These are phyloP conservation scores for Ambrosiella xylebori DNA, from an alignment of 2,329 filamentous ascomycete species.

Conservation along the genomic window DNA sequence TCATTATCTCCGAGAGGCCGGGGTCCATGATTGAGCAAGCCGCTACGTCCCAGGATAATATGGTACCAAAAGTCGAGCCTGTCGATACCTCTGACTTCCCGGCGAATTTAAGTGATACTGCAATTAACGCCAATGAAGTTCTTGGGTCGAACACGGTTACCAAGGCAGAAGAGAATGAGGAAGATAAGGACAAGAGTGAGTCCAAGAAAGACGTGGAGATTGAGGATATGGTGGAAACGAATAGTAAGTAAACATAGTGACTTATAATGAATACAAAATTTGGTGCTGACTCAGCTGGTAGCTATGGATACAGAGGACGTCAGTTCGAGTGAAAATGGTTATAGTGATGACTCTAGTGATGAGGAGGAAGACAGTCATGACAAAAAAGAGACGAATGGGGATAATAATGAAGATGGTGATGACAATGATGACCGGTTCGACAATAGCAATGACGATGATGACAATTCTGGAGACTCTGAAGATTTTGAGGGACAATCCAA, in stretches of 20 bases:
- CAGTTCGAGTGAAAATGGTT: background rate
- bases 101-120: too few species aligned
- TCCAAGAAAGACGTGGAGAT: background rate
- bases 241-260: too few species aligned
- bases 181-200: background rate
- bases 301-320: background rate
- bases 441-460: background rate
- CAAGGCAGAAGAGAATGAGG: background rate
- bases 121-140: too few species aligned
- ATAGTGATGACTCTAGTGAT: background rate
- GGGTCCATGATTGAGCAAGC: too few species aligned
- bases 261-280: too few species aligned
- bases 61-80: too few species aligned
- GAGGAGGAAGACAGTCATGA: background rate
- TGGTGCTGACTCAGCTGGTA: too few species aligned
- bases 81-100: too few species aligned
- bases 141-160: background rate
- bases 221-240: too few species aligned
- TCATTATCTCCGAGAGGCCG: too few species aligned
- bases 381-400: background rate
- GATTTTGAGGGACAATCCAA: background rate
- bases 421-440: background rate
- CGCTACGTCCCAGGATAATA: too few species aligned
- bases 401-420: background rate
- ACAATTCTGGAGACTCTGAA: background rate